These are phyloP conservation scores for Cajanus cajan DNA, from an alignment of 306 rosid species.

Conservation along the genomic window DNA sequence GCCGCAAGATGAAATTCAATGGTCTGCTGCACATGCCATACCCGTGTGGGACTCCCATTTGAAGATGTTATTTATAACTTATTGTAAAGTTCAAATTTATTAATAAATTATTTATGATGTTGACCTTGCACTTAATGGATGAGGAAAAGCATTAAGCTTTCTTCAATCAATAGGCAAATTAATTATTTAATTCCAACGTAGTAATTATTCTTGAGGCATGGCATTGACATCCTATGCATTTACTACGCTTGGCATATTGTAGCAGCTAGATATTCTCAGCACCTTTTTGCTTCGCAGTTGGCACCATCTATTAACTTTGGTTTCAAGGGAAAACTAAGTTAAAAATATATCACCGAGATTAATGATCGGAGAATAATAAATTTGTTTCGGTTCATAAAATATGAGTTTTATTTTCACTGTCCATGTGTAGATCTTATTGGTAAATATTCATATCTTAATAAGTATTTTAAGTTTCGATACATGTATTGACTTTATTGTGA, in stretches of 20 bases:
- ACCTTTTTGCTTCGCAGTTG: slow-evolving; percentile 13
- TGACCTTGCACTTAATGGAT: neutral
- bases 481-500: too few relatives aligned
- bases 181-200: neutral
- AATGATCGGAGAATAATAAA: neutral
- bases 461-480: too few relatives aligned
- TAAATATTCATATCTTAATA: too few relatives aligned
- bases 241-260: slow-evolving; percentile 15
- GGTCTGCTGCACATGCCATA: slow-evolving; percentile 25
- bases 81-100: neutral
- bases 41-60: neutral
- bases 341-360: neutral
- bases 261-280: neutral
- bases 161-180: slow-evolving; percentile 8
- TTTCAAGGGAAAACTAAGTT: neutral
- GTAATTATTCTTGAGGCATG: neutral
- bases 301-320: slow-evolving; percentile 25
- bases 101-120: neutral
- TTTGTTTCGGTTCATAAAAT: too few relatives aligned
- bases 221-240: neutral
- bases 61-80: neutral
- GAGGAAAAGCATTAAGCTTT: neutral
- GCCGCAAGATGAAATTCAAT: slow-evolving; percentile 43
- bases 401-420: too few relatives aligned
- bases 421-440: too few relatives aligned